Percentiles rank a stretch among this genome's conserved stretches.
These are phyloP conservation scores for Monosporascus sp. DNA, from an alignment of 2,329 filamentous ascomycete genomes.

Conservation along the genomic window DNA sequence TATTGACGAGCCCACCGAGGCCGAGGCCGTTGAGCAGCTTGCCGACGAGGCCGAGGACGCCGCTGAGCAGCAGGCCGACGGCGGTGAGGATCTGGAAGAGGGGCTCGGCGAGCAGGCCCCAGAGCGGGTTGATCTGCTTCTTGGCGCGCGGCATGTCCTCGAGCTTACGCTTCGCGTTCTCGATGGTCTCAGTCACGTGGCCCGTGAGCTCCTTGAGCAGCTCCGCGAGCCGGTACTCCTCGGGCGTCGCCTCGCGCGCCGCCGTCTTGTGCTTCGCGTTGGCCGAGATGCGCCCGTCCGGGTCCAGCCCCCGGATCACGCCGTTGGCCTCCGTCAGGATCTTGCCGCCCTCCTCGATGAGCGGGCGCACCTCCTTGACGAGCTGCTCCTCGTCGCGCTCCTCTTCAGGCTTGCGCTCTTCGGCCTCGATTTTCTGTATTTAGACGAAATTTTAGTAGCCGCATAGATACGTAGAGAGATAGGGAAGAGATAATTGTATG, in stretches of 20 bases:
- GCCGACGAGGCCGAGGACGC: slow-evolving; percentile 80
- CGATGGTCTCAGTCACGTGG: slow-evolving; percentile 75
- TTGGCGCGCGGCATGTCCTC: slow-evolving; percentile 90
- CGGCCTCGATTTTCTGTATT: slow-evolving; percentile 65
- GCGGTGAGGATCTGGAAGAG: slow-evolving; percentile 89
- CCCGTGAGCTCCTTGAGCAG: slow-evolving; percentile 80
- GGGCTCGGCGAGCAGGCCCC: slow-evolving; percentile 76
- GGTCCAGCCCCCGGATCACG: slow-evolving; percentile 79
- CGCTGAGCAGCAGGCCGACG: slow-evolving; percentile 74
- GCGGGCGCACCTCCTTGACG: slow-evolving; percentile 77
- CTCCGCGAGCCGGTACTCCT: slow-evolving; percentile 81
- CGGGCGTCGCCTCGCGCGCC: slow-evolving; percentile 69
- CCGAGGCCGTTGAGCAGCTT: slow-evolving; percentile 75
- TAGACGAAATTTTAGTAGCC: slow-evolving; percentile 23
- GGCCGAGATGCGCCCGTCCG: slow-evolving; percentile 77
- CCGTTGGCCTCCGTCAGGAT: slow-evolving; percentile 86
- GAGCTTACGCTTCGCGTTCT: slow-evolving; percentile 82
- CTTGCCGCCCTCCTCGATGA: slow-evolving; percentile 79
- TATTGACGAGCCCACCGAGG: slow-evolving; percentile 74
- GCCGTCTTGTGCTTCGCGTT: slow-evolving; percentile 79
- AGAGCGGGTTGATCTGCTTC: slow-evolving; percentile 89
- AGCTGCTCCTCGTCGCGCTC: slow-evolving; percentile 87
- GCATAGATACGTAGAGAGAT: not conserved
- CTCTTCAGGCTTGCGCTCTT: slow-evolving; percentile 75
- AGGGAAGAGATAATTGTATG: too few species aligned